phyloP scores from a whole-genome alignment of 169 alveolate genomes.

The Cryptosporidium xiaoi region DNA sequence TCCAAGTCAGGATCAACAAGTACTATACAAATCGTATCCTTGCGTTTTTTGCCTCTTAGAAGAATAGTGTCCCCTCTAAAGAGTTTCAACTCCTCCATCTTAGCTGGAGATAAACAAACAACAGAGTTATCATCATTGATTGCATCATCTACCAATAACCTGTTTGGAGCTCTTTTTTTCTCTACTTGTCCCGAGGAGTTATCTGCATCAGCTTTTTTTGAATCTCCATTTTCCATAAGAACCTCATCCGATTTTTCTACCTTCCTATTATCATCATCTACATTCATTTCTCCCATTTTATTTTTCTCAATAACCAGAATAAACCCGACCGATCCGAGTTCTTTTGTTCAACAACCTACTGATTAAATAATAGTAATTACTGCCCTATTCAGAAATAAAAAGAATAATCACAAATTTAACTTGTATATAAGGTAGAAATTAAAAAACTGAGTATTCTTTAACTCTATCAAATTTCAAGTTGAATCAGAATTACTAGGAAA shows the following conservation, averaged over 20 bases:
- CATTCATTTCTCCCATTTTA: slow-evolving; percentile 45
- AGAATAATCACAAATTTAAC: too few relatives aligned
- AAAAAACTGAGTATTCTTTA: too few relatives aligned
- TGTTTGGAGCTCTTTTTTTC: slow-evolving; percentile 88
- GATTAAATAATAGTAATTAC: not conserved
- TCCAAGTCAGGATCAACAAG: slow-evolving; percentile 96
- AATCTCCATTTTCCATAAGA: slow-evolving; percentile 38
- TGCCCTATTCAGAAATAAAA: not conserved
- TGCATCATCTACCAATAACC: slow-evolving; percentile 98
- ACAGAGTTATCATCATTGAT: slow-evolving; percentile 99
- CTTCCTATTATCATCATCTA: slow-evolving; percentile 55
- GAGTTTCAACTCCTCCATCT: slow-evolving; percentile 95
- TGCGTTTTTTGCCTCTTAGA: slow-evolving; percentile 98
- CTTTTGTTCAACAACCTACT: too few relatives aligned
- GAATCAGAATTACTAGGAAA: too few relatives aligned
- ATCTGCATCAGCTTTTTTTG: not conserved
- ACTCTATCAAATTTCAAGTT: too few relatives aligned
- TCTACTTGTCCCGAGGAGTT: slow-evolving; percentile 70
- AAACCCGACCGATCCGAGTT: not conserved
- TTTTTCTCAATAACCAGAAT: not conserved
- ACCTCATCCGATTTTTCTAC: slow-evolving; percentile 45
- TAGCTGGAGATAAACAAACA: slow-evolving; percentile 93
- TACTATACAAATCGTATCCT: slow-evolving; percentile 98
- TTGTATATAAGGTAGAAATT: too few relatives aligned
- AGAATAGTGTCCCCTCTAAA: slow-evolving; percentile 99